Evolutionary conservation across 2,329 filamentous ascomycete genomes (phyloP).

Genomic region (Bipolaris victoriae): DNA sequence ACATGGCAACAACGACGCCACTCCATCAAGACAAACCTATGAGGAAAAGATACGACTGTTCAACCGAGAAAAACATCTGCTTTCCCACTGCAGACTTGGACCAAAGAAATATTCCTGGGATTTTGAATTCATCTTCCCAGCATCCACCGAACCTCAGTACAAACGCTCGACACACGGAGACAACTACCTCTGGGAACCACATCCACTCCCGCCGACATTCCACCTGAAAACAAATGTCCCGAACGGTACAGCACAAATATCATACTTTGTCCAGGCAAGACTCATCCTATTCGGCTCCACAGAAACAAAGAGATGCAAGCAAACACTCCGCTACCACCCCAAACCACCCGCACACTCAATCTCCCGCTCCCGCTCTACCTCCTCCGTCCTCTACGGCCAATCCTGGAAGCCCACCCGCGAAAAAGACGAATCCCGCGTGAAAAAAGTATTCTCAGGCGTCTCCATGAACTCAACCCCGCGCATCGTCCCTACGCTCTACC

Average conservation of each 20-base stretch:
- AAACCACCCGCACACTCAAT: slow-evolving; percentile 18
- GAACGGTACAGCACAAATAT: slow-evolving; percentile 38
- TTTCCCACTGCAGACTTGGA: slow-evolving; percentile 24
- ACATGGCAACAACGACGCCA: slow-evolving; percentile 22
- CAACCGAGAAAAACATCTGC: slow-evolving; percentile 33
- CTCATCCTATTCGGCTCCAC: slow-evolving; percentile 24
- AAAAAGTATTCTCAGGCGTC: slow-evolving; percentile 32
- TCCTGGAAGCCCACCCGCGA: slow-evolving; percentile 33
- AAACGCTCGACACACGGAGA: slow-evolving; percentile 36
- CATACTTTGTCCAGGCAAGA: slow-evolving; percentile 40
- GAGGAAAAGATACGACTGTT: slow-evolving; percentile 42
- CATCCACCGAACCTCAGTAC: slow-evolving; percentile 35
- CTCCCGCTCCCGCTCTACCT: slow-evolving; percentile 26
- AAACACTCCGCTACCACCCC: slow-evolving; percentile 37
- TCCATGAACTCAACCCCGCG: slow-evolving; percentile 24
- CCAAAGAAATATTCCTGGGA: slow-evolving; percentile 41
- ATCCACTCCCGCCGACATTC: slow-evolving; percentile 44
- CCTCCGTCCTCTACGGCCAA: slow-evolving; percentile 38
- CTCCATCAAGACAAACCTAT: slow-evolving; percentile 28
- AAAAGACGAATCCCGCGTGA: slow-evolving; percentile 22
- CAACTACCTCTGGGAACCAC: slow-evolving; percentile 40
- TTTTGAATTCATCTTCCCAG: slow-evolving; percentile 46
- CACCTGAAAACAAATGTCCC: slow-evolving; percentile 33
- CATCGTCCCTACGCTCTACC: slow-evolving; percentile 41
- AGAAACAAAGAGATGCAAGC: slow-evolving; percentile 26